Evolutionary conservation across 1,284 basidiomycete genomes (phyloP), one percentile per base, ranked within the genome.

Genomic region (Ustilago cynodontis): DNA sequence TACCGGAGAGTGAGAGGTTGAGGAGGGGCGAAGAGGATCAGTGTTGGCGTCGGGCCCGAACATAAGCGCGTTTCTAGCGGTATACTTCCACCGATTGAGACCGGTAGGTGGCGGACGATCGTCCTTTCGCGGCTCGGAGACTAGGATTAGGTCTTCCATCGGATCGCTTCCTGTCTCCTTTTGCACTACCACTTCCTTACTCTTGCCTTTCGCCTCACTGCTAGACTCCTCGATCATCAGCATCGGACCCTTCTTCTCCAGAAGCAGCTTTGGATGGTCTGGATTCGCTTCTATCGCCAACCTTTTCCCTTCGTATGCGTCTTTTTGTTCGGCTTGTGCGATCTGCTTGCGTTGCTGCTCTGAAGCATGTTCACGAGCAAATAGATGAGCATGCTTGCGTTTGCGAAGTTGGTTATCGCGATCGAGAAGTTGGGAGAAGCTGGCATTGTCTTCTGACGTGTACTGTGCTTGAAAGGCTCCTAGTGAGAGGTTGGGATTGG

Each of bases 401-500:
- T 71, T 71, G 14, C 81, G 76, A 8, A 58, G 31, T 35, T 69
- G 63, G 31, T 82, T 80, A 16, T 70, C 75, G n/a, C 73, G 59
- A 7, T 82, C 67, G 39, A 85, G 66, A 18, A 85, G 60, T 57
- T 78, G 73, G 2, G 72, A 65, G 52, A 85, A 84, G 20, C 79
- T 83, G 1, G 84, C 84, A 43, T 85, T 85, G 76, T 85, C 83
- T 58, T 84, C 84, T 0, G 83, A 83, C 8, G 84, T 85, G 55
- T 82, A 85, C 1, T 33, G 53, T 24, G 76, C 43, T 37, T 84
- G 82, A 50, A 85, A 85, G 8, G 59, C 31, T 20, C 75, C 76
- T 6, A 85, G 65, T 0, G 77, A 71, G 35, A 84, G 68, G 28
- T 63, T 56, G n/a, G 56, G 37, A 11, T 69, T 58, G 2, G 73